phyloP scores from a whole-genome alignment of 73 alveolate species.

The Stentor roeselii region DNA sequence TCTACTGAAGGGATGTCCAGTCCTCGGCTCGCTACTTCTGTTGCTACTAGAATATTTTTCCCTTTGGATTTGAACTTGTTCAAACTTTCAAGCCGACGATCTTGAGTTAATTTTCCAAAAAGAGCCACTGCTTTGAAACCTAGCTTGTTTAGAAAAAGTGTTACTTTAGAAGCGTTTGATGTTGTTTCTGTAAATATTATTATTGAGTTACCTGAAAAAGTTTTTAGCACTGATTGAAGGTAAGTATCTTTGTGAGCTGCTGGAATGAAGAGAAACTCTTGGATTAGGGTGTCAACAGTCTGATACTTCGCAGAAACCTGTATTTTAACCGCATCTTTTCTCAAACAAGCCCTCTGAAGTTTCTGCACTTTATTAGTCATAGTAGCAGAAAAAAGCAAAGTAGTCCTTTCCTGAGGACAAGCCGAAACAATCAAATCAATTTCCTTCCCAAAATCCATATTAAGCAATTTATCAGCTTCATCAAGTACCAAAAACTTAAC shows the following conservation, averaged over 20 bases:
- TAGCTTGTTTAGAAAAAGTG: constrained; percentile 72
- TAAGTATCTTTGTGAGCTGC: constrained; percentile 23
- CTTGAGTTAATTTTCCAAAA: constrained; percentile 57
- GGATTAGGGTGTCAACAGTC: constrained; percentile 78
- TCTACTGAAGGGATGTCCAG: constrained; percentile 95
- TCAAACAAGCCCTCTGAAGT: constrained; percentile 88
- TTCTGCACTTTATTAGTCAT: constrained; percentile 98
- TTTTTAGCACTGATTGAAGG: not conserved
- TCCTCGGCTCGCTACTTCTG: constrained; percentile 97
- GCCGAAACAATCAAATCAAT: constrained; percentile 80
- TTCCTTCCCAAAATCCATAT: constrained; percentile 94
- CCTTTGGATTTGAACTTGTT: constrained; percentile 75
- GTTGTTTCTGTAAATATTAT: constrained; percentile 90
- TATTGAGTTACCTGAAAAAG: constrained; percentile 63
- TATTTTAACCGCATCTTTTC: constrained; percentile 87
- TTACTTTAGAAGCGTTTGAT: constrained; percentile 65
- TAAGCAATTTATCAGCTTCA: constrained; percentile 94
- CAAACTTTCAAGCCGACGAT: constrained; percentile 46
- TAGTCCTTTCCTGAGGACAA: constrained; percentile 84
- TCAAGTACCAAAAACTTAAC: constrained; percentile 86
- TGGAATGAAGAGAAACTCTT: constrained; percentile 34
- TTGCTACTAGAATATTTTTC: constrained; percentile 85
- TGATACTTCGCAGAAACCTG: constrained; percentile 88
- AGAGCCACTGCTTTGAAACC: constrained; percentile 55
- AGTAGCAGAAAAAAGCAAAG: constrained; percentile 98